Base-by-base conservation (phyloP, 2,329 filamentous ascomycete species). In the Rhinocladiella mackenziei region DNA sequence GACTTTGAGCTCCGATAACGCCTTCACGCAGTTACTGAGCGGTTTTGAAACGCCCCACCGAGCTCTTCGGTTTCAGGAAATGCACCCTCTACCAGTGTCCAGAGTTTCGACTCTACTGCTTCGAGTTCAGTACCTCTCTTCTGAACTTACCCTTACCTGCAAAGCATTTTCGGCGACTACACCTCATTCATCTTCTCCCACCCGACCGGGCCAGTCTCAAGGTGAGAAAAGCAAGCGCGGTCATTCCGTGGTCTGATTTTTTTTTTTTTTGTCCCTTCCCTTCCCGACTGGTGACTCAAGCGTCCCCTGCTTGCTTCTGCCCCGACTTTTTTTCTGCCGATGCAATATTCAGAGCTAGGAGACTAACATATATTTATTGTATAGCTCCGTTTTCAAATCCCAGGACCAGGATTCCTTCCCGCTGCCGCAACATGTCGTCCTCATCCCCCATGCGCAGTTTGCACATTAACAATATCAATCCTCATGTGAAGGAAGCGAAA, bases 381-480 rank as follows among this genome's bases (percentile, higher is more conserved):
- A 13, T 28, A 52, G 42, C 19, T 20, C 33, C 37, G 15, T 20
- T 17, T 29, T 25, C 29, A 14, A n/a, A 14, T 19, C 14, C 26
- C 14, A 17, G 18, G 28, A 32, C 37, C 37, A 23, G 29, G 13
- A 20, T 22, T 33, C 32, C 35, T 26, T 49, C 64, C 59, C 49
- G 28, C 38, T 45, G 58, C 56, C 69, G 70, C 56, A 67, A 60
- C 56, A 70, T 77, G 68, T 65, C 69, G 37, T 66, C 71, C 36
- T 66, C 70, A 17, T 53, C 63, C 9, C 41, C 56, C 11, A 66
- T 72, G 48, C 69, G 70, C 36, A 71, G 73, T 47, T 75, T 98
- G 58, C 85, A 76, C 59, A 74, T 86, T 60, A 76, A 87, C 67
- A 95, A 92, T 73, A 94, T 98, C 75, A 98, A 97, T 73, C 86